A percentile compares a stretch with the other conserved stretches of the same genome.
phyloP scores from a whole-genome alignment of 495 filamentous ascomycete genomes.

The Neurospora cerealis region DNA sequence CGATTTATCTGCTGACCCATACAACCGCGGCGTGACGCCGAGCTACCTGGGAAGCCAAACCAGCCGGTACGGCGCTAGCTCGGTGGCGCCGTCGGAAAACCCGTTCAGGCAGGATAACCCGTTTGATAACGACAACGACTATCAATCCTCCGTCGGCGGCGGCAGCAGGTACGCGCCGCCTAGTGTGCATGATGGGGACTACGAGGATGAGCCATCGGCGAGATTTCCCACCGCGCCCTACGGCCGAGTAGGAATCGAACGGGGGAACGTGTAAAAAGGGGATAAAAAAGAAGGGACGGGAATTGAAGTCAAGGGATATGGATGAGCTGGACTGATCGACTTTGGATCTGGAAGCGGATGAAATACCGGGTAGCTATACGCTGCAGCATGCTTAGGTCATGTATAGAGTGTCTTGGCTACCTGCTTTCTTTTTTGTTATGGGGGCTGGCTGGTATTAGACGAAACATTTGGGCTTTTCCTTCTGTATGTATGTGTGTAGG shows the following conservation, averaged over 20 bases:
- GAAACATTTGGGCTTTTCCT: neutral
- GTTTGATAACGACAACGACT: slow-evolving; percentile 31
- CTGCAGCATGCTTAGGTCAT: neutral
- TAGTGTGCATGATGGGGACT: slow-evolving; percentile 25
- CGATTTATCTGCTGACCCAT: neutral
- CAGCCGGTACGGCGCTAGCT: slow-evolving; percentile 5
- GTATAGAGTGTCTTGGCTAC: neutral
- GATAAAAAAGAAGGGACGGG: neutral
- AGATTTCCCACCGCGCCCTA: slow-evolving; percentile 35
- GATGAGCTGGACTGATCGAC: neutral
- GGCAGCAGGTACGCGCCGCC: slow-evolving; percentile 27
- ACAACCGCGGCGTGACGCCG: slow-evolving; percentile 14
- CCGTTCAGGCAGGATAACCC: slow-evolving; percentile 32
- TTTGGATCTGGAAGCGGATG: neutral
- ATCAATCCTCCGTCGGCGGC: slow-evolving; percentile 15
- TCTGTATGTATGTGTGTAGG: neutral
- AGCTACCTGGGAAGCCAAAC: slow-evolving; percentile 1
- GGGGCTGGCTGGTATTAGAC: neutral
- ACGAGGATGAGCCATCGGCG: slow-evolving; percentile 28
- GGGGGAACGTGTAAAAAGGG: neutral
- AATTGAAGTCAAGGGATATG: neutral
- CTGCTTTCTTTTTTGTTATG: neutral
- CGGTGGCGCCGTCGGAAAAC: slow-evolving; percentile 12
- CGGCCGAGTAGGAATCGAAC: slow-evolving; percentile 22
- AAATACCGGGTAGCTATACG: neutral